Percentiles rank a stretch among this genome's conserved stretches.
Evolutionary conservation across 805 yeast genomes (phyloP).

Genomic region (Metschnikowia continentalis): DNA sequence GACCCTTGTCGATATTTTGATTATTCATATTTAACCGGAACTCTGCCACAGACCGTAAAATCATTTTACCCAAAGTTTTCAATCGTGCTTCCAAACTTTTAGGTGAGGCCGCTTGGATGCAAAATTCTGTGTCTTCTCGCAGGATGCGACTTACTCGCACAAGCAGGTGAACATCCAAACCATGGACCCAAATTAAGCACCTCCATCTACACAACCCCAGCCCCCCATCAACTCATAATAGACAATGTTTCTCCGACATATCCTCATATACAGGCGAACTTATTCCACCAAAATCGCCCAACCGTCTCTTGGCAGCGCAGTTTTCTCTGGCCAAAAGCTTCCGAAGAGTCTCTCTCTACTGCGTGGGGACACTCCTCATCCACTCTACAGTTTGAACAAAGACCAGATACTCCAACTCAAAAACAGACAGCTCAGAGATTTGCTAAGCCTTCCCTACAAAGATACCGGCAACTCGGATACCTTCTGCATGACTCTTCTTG

Average conservation of each 20-base stretch:
- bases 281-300: not conserved
- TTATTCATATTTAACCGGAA: too few relatives aligned
- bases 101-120: not conserved
- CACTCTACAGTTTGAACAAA: constrained; percentile 28
- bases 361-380: constrained; percentile 28
- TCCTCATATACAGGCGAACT: not conserved
- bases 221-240: not conserved
- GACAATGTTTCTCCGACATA: not conserved
- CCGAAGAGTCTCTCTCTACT: constrained; percentile 13
- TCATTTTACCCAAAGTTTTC: too few relatives aligned
- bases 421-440: constrained; percentile 21
- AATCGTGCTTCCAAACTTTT: too few relatives aligned
- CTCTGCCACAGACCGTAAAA: too few relatives aligned
- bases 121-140: not conserved
- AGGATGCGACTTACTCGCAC: not conserved
- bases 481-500: constrained; percentile 27
- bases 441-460: constrained; percentile 24
- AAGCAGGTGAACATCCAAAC: not conserved
- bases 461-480: constrained; percentile 22
- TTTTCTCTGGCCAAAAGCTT: constrained; percentile 5
- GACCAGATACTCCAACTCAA: constrained; percentile 23
- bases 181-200: not conserved
- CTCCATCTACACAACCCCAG: not conserved
- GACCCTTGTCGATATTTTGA: too few relatives aligned
- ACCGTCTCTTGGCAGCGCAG: not conserved